Base-by-base conservation (phyloP, 2,329 filamentous ascomycete species). In the Nemania serpens region DNA sequence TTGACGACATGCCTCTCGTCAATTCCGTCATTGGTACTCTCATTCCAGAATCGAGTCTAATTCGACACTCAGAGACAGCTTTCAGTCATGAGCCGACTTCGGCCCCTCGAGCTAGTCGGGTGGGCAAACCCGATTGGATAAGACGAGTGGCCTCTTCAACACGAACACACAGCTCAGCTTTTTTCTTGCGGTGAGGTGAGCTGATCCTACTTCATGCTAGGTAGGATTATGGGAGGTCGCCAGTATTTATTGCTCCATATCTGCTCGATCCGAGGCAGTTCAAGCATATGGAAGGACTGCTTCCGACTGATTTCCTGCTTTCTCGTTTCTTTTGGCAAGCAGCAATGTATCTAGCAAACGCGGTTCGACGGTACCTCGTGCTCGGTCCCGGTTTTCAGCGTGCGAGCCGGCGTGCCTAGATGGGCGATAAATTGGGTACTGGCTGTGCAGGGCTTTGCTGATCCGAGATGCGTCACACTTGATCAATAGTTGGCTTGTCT, bases 1-100 rank as follows among this genome's bases (percentile, higher is more conserved):
- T 54, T 64, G 62, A 64, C 59, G 59, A 62, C 58, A 64, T 64
- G 59, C 36, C 45, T 62, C 48, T 55, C 59, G 25, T 41, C 43
- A 59, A 62, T 64, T 62, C 41, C 56, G 59, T 55, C 59, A 64
- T 62, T 42, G 20, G 49, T 62, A 10, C 42, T 56, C 49, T 59
- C 55, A 64, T 59, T 46, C n/a, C 49, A 41, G n/a, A n/a, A n/a
- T n/a, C n/a, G n/a, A n/a, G 12, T 41, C 55, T 41, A 46, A 53
- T 18, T 54, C 9, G 10, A 29, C 9, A 36, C 13, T 51, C 10
- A 55, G 55, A 48, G 22, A 29, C 15, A 33, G 49, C 34, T 56
- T 36, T 49, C 36, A n/a, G 22, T 42, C 36, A 51, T 25, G 12
- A 46, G 47, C 55, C 55, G 62, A 64, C 29, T 45, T 62, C 59